These are phyloP conservation scores for Purpureocillium lavendulum DNA, from an alignment of 2,329 filamentous ascomycete genomes.

Conservation along the genomic window DNA sequence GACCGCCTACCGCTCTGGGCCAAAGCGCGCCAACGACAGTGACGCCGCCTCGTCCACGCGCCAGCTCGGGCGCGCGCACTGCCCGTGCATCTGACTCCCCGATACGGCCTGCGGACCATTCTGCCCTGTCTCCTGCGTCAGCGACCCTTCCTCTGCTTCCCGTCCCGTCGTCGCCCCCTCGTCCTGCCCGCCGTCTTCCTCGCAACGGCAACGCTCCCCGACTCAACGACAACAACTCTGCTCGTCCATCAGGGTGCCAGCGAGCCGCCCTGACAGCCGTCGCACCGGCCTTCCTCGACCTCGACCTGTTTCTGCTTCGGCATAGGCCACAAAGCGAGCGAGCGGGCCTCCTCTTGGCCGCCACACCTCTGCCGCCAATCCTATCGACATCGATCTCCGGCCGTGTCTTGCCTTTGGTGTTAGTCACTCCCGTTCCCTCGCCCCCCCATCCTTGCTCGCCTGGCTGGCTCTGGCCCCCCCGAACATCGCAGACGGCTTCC, in stretches of 20 bases:
- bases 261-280: no score
- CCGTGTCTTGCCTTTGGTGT: slow-evolving; percentile 1
- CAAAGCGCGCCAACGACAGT: not conserved
- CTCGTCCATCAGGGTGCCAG: slow-evolving; percentile 1
- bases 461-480: not conserved
- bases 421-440: slow-evolving; percentile 5
- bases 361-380: not conserved
- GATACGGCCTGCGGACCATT: no score
- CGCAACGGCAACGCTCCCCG: no score
- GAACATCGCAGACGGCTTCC: slow-evolving; percentile 4
- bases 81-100: not conserved
- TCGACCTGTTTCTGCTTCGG: no score
- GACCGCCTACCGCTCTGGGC: slow-evolving; percentile 2
- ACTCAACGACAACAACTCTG: not conserved
- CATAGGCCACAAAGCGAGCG: no score
- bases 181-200: not conserved
- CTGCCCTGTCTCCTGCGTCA: no score
- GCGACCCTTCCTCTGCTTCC: no score
- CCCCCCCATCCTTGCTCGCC: not conserved
- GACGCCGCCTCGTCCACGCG: slow-evolving; percentile 1
- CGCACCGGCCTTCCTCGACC: no score
- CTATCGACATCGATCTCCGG: not conserved
- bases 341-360: no score
- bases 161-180: no score
- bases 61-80: not conserved